Conservation (phyloP, 768 basidiomycete species). For the Suillus subalutaceus region DNA sequence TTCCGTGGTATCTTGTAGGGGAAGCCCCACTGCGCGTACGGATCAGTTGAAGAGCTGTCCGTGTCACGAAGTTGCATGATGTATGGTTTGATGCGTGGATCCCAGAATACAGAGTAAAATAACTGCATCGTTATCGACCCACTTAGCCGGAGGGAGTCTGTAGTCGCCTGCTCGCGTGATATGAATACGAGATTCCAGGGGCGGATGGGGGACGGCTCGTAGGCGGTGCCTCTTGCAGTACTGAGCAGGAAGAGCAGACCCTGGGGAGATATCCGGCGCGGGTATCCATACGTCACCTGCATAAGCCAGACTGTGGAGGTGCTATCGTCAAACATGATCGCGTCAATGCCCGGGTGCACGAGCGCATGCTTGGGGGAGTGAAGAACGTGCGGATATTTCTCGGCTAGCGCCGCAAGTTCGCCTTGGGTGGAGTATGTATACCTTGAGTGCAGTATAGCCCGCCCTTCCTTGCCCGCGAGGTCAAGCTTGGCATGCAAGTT, state of each 20-base stretch:
- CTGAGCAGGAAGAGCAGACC: background rate
- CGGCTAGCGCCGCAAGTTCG: background rate
- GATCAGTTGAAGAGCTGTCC: background rate
- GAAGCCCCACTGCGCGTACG: conserved; percentile 3
- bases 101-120: background rate
- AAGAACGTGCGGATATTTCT: background rate
- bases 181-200: background rate
- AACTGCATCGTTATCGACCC: background rate
- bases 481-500: background rate
- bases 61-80: background rate
- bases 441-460: background rate
- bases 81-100: conserved; percentile 1
- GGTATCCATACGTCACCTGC: background rate
- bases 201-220: background rate
- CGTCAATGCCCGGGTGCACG: background rate
- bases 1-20: background rate
- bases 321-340: background rate
- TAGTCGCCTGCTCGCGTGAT: background rate
- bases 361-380: background rate
- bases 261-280: conserved; percentile 1
- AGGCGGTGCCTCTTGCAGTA: background rate
- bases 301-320: conserved; percentile 6
- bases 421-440: background rate
- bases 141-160: background rate
- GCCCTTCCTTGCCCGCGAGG: background rate